Conservation (phyloP, 352 stramenopile species). For the Pythium rishiriense region DNA sequence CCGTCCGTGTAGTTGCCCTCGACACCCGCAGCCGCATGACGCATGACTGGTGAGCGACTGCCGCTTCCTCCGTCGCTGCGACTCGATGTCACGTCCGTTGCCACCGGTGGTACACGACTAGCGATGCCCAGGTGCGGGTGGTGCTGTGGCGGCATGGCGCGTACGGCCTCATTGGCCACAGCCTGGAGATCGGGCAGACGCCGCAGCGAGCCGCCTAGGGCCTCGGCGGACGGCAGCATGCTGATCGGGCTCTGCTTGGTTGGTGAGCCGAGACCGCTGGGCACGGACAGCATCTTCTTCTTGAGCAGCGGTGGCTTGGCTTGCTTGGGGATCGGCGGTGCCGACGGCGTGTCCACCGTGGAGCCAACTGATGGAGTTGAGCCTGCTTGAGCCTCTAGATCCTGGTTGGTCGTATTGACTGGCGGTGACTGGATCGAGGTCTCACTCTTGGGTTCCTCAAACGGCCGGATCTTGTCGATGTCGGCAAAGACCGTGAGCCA, state of each 20-base stretch:
- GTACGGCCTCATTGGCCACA: constrained; percentile 5
- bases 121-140: constrained; percentile 12
- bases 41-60: background rate
- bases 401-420: constrained; percentile 25
- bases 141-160: background rate
- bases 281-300: constrained; percentile 33
- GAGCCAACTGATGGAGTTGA: background rate
- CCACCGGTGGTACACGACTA: background rate
- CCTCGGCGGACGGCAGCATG: constrained; percentile 8
- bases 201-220: constrained; percentile 25
- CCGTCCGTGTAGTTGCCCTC: background rate
- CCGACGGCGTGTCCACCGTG: background rate
- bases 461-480: constrained; percentile 68
- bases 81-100: constrained; percentile 6
- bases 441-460: constrained; percentile 39
- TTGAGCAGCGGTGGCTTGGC: constrained; percentile 27
- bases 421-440: background rate
- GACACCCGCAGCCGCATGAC: background rate
- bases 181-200: constrained; percentile 24
- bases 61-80: constrained; percentile 3
- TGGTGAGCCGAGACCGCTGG: constrained; percentile 27
- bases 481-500: constrained; percentile 77
- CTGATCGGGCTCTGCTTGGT: constrained; percentile 15
- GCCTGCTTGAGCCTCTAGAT: constrained; percentile 1
- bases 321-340: constrained; percentile 1